Evolutionary conservation across 2,329 filamentous ascomycete species (phyloP).

Genomic region (Neopestalotiopsis rosae): DNA sequence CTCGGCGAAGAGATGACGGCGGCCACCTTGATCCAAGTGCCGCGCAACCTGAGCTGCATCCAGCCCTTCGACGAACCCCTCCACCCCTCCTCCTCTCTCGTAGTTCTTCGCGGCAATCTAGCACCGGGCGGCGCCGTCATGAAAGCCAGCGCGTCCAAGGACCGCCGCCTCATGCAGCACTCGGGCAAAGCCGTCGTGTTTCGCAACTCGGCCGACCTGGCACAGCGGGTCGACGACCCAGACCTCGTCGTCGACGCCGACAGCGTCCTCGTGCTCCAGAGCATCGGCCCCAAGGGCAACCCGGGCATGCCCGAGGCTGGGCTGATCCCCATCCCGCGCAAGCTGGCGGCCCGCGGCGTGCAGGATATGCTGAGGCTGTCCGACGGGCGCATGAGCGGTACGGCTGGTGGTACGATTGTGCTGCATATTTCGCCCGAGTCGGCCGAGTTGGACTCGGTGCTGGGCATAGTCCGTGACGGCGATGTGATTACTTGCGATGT

Average conservation of each 20-base stretch:
- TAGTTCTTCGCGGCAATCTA: slow-evolving; percentile 83
- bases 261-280: slow-evolving; percentile 80
- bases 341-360: slow-evolving; percentile 76
- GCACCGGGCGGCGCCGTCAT: slow-evolving; percentile 84
- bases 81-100: slow-evolving; percentile 78
- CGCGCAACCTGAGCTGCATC: slow-evolving; percentile 54
- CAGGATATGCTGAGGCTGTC: slow-evolving; percentile 84
- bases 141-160: slow-evolving; percentile 87
- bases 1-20: slow-evolving; percentile 78
- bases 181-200: slow-evolving; percentile 66
- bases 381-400: slow-evolving; percentile 86
- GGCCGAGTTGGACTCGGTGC: slow-evolving; percentile 73
- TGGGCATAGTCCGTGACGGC: slow-evolving; percentile 77
- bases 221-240: slow-evolving; percentile 61
- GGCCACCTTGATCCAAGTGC: slow-evolving; percentile 63
- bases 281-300: slow-evolving; percentile 87
- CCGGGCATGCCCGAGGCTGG: slow-evolving; percentile 93
- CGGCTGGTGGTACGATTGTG: slow-evolving; percentile 87
- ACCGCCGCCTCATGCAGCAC: slow-evolving; percentile 61
- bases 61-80: slow-evolving; percentile 69
- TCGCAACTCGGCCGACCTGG: slow-evolving; percentile 76
- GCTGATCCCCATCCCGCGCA: slow-evolving; percentile 70
- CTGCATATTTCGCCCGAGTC: slow-evolving; percentile 89
- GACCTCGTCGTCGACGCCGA: slow-evolving; percentile 65
- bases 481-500: slow-evolving; percentile 82